These are phyloP conservation scores for Pulveroboletus sp. DNA, from an alignment of 768 basidiomycete species.

Conservation along the genomic window DNA sequence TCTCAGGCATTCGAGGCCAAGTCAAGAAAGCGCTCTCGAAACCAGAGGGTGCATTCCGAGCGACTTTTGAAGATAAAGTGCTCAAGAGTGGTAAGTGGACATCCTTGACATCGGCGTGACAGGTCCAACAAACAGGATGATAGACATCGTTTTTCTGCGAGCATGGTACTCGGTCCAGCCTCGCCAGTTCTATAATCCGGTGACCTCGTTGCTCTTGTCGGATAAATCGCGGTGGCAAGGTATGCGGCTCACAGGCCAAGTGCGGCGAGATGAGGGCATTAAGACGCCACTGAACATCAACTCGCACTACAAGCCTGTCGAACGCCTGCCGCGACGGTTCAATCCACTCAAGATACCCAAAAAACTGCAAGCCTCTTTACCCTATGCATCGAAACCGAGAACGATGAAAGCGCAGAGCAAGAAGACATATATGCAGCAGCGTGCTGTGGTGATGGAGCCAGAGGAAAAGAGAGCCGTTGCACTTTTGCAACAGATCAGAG, in stretches of 20 bases:
- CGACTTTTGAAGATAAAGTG: slow-evolving; percentile 97
- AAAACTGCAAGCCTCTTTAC: slow-evolving; percentile 85
- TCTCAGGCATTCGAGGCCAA: slow-evolving; percentile 93
- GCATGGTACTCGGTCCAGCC: slow-evolving; percentile 98
- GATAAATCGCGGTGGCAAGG: slow-evolving; percentile 84
- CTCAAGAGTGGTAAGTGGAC: slow-evolving; percentile 80
- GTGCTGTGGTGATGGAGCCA: slow-evolving; percentile 92
- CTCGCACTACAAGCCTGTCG: slow-evolving; percentile 83
- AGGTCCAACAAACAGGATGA: not conserved
- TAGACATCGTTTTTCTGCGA: slow-evolving; percentile 91
- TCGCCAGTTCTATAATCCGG: slow-evolving; percentile 93
- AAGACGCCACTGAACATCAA: slow-evolving; percentile 78
- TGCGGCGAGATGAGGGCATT: slow-evolving; percentile 79
- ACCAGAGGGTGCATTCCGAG: slow-evolving; percentile 92
- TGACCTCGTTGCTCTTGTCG: slow-evolving; percentile 82
- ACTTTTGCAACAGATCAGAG: slow-evolving; percentile 89
- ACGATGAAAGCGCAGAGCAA: slow-evolving; percentile 66
- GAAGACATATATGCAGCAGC: slow-evolving; percentile 88
- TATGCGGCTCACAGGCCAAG: slow-evolving; percentile 93
- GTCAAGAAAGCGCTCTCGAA: slow-evolving; percentile 95
- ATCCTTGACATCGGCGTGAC: not conserved
- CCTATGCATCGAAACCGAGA: slow-evolving; percentile 91
- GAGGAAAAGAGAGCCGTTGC: slow-evolving; percentile 92
- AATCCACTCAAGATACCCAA: slow-evolving; percentile 85
- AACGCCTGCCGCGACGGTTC: slow-evolving; percentile 78